A percentile compares a stretch with the other conserved stretches of the same genome.
These are phyloP conservation scores for Naumovozyma baii DNA, from an alignment of 805 yeast species.

Conservation along the genomic window DNA sequence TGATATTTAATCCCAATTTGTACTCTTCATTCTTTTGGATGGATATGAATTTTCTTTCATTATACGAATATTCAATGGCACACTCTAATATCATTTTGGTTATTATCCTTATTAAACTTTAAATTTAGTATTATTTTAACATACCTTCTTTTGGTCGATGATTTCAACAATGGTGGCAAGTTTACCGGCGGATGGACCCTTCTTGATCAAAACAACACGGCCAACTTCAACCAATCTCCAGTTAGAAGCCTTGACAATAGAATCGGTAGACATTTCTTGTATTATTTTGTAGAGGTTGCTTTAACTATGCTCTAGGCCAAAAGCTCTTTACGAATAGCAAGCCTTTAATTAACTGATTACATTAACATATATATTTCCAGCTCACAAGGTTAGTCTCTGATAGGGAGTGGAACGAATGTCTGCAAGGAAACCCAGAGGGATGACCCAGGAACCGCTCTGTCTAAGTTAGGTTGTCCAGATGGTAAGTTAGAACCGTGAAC, in stretches of 20 bases:
- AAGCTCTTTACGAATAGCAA: not conserved
- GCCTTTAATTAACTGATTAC: not conserved
- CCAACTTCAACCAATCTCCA: conserved; percentile 99
- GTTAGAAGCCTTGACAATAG: conserved; percentile 88
- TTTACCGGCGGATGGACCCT: conserved; percentile 62
- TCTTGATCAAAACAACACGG: conserved; percentile 89
- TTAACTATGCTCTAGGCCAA: not conserved
- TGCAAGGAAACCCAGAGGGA: too few relatives aligned
- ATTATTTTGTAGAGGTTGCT: conserved; percentile 1
- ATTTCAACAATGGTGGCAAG: conserved; percentile 96
- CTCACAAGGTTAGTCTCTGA: too few relatives aligned
- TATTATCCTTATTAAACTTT: too few relatives aligned
- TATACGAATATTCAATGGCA: too few relatives aligned
- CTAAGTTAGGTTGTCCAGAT: too few relatives aligned
- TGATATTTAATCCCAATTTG: too few relatives aligned
- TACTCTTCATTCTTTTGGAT: too few relatives aligned
- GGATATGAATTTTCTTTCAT: too few relatives aligned
- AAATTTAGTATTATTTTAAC: conserved; percentile 29
- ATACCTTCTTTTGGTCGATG: conserved; percentile 97
- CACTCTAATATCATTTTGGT: too few relatives aligned
- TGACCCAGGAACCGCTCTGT: too few relatives aligned
- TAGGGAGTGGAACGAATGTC: too few relatives aligned
- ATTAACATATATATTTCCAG: not conserved
- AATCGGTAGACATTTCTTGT: conserved; percentile 48
- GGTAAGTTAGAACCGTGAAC: too few relatives aligned